These are phyloP conservation scores for Chiua sp. DNA, from an alignment of 1,284 basidiomycete genomes.

Conservation along the genomic window DNA sequence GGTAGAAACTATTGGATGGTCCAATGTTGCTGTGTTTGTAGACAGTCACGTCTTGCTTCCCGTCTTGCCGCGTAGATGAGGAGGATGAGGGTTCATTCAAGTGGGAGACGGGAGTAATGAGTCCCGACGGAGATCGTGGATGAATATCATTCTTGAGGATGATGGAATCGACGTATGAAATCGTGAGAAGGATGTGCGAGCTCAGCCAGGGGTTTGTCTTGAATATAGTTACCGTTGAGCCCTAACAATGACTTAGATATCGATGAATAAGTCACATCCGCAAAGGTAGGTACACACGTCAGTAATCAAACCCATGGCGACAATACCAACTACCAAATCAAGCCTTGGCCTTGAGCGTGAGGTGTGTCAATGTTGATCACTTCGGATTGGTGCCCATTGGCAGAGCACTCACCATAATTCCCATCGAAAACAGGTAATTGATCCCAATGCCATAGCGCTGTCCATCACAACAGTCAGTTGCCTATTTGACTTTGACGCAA, in stretches of 20 bases:
- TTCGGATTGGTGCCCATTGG: too few species aligned
- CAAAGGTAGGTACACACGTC: constrained; percentile 62
- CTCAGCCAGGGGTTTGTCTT: constrained; percentile 87
- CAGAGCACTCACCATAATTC: too few species aligned
- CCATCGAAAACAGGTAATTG: too few species aligned
- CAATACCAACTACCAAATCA: too few species aligned
- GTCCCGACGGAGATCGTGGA: constrained; percentile 57
- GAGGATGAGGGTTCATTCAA: constrained; percentile 77
- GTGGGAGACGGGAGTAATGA: constrained; percentile 61
- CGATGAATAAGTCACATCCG: background rate
- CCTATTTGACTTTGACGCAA: too few species aligned
- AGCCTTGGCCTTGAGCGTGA: too few species aligned
- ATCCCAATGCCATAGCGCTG: too few species aligned
- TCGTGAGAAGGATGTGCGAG: constrained; percentile 92
- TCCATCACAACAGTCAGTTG: too few species aligned
- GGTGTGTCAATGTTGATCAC: too few species aligned
- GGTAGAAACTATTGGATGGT: constrained; percentile 73
- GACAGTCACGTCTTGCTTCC: constrained; percentile 87
- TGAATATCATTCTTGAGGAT: constrained; percentile 88
- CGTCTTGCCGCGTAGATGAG: constrained; percentile 52
- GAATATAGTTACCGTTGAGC: constrained; percentile 92
- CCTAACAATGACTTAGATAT: constrained; percentile 48
- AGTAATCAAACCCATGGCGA: constrained; percentile 99
- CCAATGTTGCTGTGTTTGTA: constrained; percentile 86
- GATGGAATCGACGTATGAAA: constrained; percentile 90